These are phyloP conservation scores for Lepraria neglecta DNA, from an alignment of 495 filamentous ascomycete genomes.

Conservation along the genomic window DNA sequence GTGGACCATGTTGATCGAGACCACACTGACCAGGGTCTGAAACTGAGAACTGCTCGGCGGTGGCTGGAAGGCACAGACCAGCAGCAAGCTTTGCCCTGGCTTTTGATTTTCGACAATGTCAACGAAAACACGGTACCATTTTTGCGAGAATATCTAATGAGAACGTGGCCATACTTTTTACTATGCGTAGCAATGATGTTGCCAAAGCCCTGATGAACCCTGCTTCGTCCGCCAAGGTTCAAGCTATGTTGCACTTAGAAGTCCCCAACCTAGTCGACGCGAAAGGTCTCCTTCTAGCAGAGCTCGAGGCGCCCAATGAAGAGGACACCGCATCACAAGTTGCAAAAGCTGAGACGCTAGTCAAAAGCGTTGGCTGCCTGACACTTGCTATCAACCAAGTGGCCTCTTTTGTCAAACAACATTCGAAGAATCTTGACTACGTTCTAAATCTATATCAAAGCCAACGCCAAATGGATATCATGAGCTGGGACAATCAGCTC, in stretches of 20 bases:
- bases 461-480: neutral
- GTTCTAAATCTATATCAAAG: constrained; percentile 10
- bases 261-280: neutral
- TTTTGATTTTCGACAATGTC: constrained; percentile 35
- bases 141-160: constrained; percentile 12
- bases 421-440: constrained; percentile 16
- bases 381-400: constrained; percentile 36
- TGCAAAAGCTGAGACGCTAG: constrained; percentile 20
- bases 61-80: constrained; percentile 13
- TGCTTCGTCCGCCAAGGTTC: neutral
- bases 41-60: neutral
- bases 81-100: constrained; percentile 21
- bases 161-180: constrained; percentile 36
- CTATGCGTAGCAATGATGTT: constrained; percentile 34
- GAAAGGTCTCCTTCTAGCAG: constrained; percentile 1
- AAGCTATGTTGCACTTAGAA: neutral
- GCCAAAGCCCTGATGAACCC: constrained; percentile 2
- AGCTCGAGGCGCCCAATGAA: neutral
- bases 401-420: constrained; percentile 29
- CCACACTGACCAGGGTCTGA: neutral
- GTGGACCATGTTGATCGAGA: constrained; percentile 9
- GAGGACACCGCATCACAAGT: neutral
- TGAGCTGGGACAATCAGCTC: neutral
- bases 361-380: constrained; percentile 32
- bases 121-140: constrained; percentile 30